These are phyloP conservation scores for Pseudofabraea citricarpa DNA, from an alignment of 2,329 filamentous ascomycete species.

Conservation along the genomic window DNA sequence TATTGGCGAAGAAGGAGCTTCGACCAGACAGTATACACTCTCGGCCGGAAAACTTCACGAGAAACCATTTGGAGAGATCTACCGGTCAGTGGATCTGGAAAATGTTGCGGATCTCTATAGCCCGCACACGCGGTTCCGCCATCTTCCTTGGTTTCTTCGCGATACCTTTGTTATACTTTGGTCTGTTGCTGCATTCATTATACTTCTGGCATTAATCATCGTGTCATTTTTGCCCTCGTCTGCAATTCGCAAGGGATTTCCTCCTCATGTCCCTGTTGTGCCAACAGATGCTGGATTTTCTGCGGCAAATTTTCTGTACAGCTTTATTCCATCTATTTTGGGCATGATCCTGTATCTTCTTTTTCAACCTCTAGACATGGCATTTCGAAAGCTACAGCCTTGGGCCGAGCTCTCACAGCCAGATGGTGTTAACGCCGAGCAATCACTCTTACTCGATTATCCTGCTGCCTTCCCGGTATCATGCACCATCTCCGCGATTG, in stretches of 20 bases:
- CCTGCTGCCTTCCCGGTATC: conserved; percentile 57
- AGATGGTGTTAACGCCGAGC: conserved; percentile 56
- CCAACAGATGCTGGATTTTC: conserved; percentile 67
- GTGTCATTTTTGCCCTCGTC: conserved; percentile 72
- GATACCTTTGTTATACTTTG: conserved; percentile 62
- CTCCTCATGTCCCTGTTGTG: conserved; percentile 58
- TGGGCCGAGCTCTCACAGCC: conserved; percentile 58
- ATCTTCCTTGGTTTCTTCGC: conserved; percentile 73
- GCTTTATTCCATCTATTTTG: conserved; percentile 65
- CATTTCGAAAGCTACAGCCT: conserved; percentile 61
- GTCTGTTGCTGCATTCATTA: conserved; percentile 51
- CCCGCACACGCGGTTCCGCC: conserved; percentile 50
- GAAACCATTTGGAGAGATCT: conserved; percentile 17
- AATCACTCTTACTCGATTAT: conserved; percentile 67
- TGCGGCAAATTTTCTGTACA: conserved; percentile 82
- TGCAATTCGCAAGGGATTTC: conserved; percentile 64
- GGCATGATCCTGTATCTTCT: conserved; percentile 63
- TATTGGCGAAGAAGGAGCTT: conserved; percentile 60
- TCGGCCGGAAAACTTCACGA: conserved; percentile 42
- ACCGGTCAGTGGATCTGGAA: conserved; percentile 17
- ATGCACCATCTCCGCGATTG: conserved; percentile 51
- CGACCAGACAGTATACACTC: conserved; percentile 44
- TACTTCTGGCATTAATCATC: conserved; percentile 68
- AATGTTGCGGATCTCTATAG: conserved; percentile 16
- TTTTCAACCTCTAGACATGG: conserved; percentile 63